Evolutionary conservation across 805 yeast species (phyloP).

Genomic region (Candida verbasci): DNA sequence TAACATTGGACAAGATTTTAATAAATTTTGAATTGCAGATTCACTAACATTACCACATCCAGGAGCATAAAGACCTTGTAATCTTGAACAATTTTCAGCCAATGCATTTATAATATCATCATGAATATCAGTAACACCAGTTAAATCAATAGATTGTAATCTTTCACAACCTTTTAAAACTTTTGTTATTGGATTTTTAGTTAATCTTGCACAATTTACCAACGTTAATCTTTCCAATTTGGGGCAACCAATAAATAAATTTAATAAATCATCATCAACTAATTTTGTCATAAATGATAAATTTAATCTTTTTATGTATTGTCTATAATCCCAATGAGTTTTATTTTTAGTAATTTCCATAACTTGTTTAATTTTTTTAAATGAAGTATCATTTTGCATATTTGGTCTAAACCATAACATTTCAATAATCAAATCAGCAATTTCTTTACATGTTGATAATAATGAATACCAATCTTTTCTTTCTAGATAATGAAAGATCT

Average conservation of each 20-base stretch:
- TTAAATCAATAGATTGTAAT: constrained; percentile 81
- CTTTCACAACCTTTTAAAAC: constrained; percentile 62
- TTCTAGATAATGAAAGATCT: constrained; percentile 61
- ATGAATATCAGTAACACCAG: constrained; percentile 61
- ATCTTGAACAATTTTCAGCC: constrained; percentile 64
- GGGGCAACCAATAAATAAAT: constrained; percentile 60
- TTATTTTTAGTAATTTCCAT: constrained; percentile 43
- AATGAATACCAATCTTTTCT: constrained; percentile 59
- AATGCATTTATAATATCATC: constrained; percentile 69
- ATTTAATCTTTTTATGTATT: constrained; percentile 73
- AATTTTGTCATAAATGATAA: constrained; percentile 66
- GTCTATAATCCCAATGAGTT: constrained; percentile 64
- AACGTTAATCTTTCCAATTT: constrained; percentile 82
- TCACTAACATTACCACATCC: constrained; percentile 73
- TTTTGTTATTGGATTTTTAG: constrained; percentile 55
- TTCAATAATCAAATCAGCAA: constrained; percentile 76
- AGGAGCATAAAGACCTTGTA: constrained; percentile 89
- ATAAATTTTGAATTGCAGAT: constrained; percentile 53
- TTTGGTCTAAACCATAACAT: constrained; percentile 86
- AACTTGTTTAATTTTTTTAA: constrained; percentile 51
- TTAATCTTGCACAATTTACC: constrained; percentile 68
- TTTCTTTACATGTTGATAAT: constrained; percentile 71
- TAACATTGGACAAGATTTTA: constrained; percentile 63
- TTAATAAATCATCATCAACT: constrained; percentile 61
- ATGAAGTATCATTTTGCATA: constrained; percentile 47